phyloP scores from a whole-genome alignment of 345 rosid species.

The Passiflora organensis region DNA sequence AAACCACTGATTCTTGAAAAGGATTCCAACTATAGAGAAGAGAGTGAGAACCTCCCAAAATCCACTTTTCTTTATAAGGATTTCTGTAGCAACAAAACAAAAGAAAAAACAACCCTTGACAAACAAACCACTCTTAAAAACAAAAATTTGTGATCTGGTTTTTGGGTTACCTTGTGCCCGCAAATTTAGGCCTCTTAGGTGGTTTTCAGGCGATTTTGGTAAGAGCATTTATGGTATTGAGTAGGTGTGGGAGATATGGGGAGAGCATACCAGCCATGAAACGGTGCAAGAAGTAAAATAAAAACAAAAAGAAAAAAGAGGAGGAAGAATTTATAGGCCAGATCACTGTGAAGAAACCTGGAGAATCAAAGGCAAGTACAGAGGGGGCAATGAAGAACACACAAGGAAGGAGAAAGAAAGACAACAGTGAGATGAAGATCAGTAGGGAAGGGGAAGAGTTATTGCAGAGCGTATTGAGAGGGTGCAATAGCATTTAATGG shows the following conservation, averaged over 20 bases:
- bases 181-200: constrained; percentile 1
- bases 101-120: constrained; percentile 7
- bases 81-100: constrained; percentile 10
- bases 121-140: neutral
- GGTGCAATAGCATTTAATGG: constrained; percentile 80
- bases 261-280: constrained; percentile 9
- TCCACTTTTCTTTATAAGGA: neutral
- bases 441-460: constrained; percentile 44
- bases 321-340: too few relatives aligned
- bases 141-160: constrained; percentile 16
- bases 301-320: neutral
- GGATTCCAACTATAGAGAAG: constrained; percentile 1
- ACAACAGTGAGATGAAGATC: too few relatives aligned
- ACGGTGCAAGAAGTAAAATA: neutral
- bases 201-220: constrained; percentile 11
- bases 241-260: constrained; percentile 1
- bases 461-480: constrained; percentile 66
- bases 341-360: too few relatives aligned
- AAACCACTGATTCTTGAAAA: neutral
- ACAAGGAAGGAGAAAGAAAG: constrained; percentile 25
- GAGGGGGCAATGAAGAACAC: neutral
- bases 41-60: neutral
- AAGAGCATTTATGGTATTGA: constrained; percentile 15
- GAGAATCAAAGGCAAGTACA: too few relatives aligned
- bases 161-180: constrained; percentile 7